Conservation (phyloP, 1,139 yeast species). For the Yamadazyma sp. region DNA sequence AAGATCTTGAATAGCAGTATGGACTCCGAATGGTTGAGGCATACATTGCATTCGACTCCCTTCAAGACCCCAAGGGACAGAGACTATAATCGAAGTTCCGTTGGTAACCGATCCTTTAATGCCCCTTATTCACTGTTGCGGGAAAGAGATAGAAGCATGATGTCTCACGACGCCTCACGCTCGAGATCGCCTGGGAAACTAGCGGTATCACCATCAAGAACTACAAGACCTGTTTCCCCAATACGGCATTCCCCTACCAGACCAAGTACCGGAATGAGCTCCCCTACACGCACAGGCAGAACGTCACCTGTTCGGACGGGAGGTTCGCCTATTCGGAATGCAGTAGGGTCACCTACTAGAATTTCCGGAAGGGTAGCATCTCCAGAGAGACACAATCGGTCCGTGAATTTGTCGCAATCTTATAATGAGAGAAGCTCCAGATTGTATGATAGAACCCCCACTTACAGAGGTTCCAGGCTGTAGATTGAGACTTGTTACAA, state of each 20-base stretch:
- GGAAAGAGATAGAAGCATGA: constrained; percentile 5
- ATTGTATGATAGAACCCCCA: constrained; percentile 1
- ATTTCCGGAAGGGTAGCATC: constrained; percentile 1
- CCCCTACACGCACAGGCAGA: constrained; percentile 5
- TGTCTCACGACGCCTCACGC: not conserved
- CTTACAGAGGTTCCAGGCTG: constrained; percentile 1
- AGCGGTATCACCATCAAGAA: constrained; percentile 7
- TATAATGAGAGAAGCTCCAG: not conserved
- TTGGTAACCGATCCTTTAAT: constrained; percentile 5
- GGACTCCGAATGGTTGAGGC: constrained; percentile 12
- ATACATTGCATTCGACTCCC: constrained; percentile 11
- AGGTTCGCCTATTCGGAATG: not conserved
- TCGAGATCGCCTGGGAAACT: constrained; percentile 2
- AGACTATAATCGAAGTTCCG: constrained; percentile 5
- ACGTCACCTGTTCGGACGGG: constrained; percentile 6
- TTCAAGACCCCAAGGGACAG: constrained; percentile 10
- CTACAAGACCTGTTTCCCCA: not conserved
- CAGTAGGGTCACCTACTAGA: constrained; percentile 5
- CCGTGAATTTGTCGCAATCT: not conserved
- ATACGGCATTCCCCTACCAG: not conserved
- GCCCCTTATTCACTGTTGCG: constrained; percentile 3
- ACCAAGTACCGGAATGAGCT: not conserved
- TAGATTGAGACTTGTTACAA: not conserved
- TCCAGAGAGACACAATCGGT: constrained; percentile 1
- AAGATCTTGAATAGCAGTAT: constrained; percentile 11